Evolutionary conservation across 805 yeast species (phyloP).

Genomic region (Komagataella pseudopastoris): DNA sequence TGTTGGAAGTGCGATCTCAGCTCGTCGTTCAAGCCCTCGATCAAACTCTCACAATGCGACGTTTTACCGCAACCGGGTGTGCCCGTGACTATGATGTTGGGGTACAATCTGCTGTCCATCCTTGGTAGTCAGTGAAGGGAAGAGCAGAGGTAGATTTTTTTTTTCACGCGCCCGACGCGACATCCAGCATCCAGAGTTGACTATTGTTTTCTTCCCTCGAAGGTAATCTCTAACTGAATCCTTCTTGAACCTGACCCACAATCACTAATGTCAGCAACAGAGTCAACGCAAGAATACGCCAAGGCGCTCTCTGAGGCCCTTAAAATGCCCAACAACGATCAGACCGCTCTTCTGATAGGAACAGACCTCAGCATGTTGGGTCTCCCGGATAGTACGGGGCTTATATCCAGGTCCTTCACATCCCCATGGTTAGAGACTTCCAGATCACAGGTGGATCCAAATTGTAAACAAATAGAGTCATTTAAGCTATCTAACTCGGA

Average conservation of each 20-base stretch:
- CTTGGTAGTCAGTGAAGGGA: neutral
- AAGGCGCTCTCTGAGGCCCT: slow-evolving; percentile 10
- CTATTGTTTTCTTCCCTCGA: neutral
- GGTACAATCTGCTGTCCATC: slow-evolving; percentile 22
- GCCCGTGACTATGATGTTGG: slow-evolving; percentile 86
- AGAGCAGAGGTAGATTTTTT: neutral
- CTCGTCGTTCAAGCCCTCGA: slow-evolving; percentile 31
- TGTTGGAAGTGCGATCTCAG: slow-evolving; percentile 26
- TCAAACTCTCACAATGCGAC: slow-evolving; percentile 47
- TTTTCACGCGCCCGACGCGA: neutral
- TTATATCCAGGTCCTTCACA: slow-evolving; percentile 51
- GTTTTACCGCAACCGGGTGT: slow-evolving; percentile 91
- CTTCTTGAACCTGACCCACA: neutral
- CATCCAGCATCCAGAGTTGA: neutral
- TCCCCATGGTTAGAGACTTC: slow-evolving; percentile 96
- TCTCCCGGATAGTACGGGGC: slow-evolving; percentile 32
- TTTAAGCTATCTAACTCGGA: slow-evolving; percentile 20
- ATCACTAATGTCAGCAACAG: neutral
- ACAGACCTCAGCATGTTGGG: slow-evolving; percentile 61
- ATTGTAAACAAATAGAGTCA: slow-evolving; percentile 49
- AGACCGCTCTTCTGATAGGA: slow-evolving; percentile 58
- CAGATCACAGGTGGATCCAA: slow-evolving; percentile 82
- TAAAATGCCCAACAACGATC: slow-evolving; percentile 48
- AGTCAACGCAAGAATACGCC: neutral
- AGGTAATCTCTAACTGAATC: neutral